phyloP scores from a whole-genome alignment of 2,329 filamentous ascomycete genomes.

The Talaromyces albobiverticillius region DNA sequence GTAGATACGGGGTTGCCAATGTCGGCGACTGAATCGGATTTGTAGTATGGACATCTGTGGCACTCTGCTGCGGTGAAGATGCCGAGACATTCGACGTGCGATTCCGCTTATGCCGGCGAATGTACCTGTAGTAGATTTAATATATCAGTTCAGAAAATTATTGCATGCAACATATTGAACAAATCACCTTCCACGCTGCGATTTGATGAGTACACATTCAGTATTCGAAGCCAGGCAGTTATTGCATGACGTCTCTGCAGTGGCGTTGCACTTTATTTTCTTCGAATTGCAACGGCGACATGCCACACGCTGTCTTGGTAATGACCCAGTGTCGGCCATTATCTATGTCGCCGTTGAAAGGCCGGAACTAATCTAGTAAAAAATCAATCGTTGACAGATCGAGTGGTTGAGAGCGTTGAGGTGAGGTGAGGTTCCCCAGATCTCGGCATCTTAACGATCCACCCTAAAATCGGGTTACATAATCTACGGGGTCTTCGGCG shows the following conservation, averaged over 20 bases:
- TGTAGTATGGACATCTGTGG: not conserved
- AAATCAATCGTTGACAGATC: no score
- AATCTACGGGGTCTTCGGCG: no score
- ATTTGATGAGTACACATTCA: constrained; percentile 1
- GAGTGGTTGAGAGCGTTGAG: no score
- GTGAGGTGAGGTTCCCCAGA: no score
- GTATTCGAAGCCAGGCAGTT: not conserved
- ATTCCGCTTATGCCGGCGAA: not conserved
- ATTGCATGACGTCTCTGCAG: not conserved
- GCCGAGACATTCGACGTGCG: not conserved
- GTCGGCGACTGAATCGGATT: not conserved
- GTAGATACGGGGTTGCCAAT: not conserved
- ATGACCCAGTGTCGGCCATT: no score
- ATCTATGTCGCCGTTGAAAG: no score
- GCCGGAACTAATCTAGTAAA: no score
- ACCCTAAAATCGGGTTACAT: no score
- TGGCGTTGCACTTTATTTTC: not conserved
- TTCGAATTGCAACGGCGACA: not conserved
- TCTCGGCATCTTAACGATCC: no score
- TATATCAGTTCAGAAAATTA: no score
- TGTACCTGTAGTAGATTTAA: not conserved
- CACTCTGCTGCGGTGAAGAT: not conserved
- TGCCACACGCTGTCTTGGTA: not conserved
- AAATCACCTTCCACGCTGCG: not conserved
- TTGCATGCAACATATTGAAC: no score